phyloP scores from a whole-genome alignment of 345 rosid genomes.

The Draba incana region DNA sequence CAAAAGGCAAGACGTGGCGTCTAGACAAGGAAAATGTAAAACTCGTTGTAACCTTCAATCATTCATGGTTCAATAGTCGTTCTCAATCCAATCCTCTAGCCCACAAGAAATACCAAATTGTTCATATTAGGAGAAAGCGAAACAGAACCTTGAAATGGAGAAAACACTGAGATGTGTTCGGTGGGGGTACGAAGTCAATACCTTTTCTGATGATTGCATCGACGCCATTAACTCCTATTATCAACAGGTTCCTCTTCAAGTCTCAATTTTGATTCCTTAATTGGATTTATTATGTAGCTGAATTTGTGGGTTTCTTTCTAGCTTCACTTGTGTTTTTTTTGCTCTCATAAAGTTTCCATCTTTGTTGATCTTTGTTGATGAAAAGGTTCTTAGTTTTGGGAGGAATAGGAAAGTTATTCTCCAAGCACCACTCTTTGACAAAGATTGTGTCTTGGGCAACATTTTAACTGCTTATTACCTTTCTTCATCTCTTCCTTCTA shows the following conservation, averaged over 20 bases:
- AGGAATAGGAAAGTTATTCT: slow-evolving; percentile 65
- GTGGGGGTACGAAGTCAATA: slow-evolving; percentile 80
- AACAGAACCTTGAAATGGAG: slow-evolving; percentile 43
- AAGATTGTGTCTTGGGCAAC: slow-evolving; percentile 75
- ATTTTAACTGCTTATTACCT: slow-evolving; percentile 78
- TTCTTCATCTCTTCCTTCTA: slow-evolving; percentile 50
- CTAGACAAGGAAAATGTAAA: slow-evolving; percentile 19
- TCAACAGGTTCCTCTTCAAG: slow-evolving; percentile 55
- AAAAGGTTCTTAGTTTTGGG: slow-evolving; percentile 74
- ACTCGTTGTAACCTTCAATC: slow-evolving; percentile 9
- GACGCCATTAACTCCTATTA: slow-evolving; percentile 69
- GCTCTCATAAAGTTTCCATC: slow-evolving; percentile 23
- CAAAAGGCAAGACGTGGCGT: slow-evolving; percentile 10
- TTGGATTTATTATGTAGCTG: slow-evolving; percentile 5
- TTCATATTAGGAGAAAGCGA: neutral
- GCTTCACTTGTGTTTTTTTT: neutral
- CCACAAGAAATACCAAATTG: slow-evolving; percentile 6
- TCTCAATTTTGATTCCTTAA: slow-evolving; percentile 3
- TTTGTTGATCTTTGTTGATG: slow-evolving; percentile 15
- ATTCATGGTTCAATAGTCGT: neutral
- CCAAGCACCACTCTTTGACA: slow-evolving; percentile 62
- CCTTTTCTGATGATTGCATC: slow-evolving; percentile 68
- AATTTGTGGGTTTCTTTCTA: neutral
- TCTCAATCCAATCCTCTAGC: neutral
- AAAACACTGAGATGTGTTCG: slow-evolving; percentile 53